Percentiles rank a stretch among this genome's conserved stretches.
phyloP scores from a whole-genome alignment of 208 protist species.

The Herpetomonas tarakana region DNA sequence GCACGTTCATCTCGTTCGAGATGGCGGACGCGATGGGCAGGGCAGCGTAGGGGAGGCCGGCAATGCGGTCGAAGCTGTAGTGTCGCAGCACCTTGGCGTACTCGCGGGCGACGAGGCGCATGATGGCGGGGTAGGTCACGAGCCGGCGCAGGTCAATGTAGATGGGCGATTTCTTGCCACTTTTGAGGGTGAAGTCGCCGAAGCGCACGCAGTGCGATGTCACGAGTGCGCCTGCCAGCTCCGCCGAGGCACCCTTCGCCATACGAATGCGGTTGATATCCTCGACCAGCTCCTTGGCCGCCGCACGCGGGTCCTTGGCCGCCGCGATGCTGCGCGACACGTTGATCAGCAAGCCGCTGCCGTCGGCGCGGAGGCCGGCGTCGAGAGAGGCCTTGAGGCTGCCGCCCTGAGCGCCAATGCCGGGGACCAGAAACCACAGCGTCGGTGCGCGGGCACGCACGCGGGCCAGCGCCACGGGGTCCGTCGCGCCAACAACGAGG shows the following conservation, averaged over 20 bases:
- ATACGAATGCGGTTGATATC: constrained; percentile 75
- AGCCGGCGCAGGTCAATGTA: constrained; percentile 95
- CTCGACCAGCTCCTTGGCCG: constrained; percentile 67
- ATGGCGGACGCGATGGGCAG: constrained; percentile 94
- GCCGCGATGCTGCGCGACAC: constrained; percentile 77
- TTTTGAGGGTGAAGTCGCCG: constrained; percentile 95
- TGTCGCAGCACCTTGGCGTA: constrained; percentile 64
- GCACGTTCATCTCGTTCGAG: constrained; percentile 84
- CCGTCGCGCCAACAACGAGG: constrained; percentile 84
- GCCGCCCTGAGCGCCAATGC: constrained; percentile 83
- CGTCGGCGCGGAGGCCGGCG: constrained; percentile 73
- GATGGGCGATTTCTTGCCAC: constrained; percentile 93
- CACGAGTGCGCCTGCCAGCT: constrained; percentile 73
- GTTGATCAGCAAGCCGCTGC: constrained; percentile 83
- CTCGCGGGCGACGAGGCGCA: constrained; percentile 75
- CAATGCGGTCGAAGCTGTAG: constrained; percentile 79
- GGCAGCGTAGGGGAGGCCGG: constrained; percentile 94
- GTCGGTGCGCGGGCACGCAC: constrained; percentile 70
- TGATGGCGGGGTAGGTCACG: constrained; percentile 82
- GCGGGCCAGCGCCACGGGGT: constrained; percentile 69
- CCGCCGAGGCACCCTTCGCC: constrained; percentile 30
- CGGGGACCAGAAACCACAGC: constrained; percentile 87
- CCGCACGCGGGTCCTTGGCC: constrained; percentile 60
- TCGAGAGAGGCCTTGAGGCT: constrained; percentile 66
- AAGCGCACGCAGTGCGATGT: constrained; percentile 89